These are phyloP conservation scores for Myxozyma melibiosi DNA, from an alignment of 805 yeast species.

Conservation along the genomic window DNA sequence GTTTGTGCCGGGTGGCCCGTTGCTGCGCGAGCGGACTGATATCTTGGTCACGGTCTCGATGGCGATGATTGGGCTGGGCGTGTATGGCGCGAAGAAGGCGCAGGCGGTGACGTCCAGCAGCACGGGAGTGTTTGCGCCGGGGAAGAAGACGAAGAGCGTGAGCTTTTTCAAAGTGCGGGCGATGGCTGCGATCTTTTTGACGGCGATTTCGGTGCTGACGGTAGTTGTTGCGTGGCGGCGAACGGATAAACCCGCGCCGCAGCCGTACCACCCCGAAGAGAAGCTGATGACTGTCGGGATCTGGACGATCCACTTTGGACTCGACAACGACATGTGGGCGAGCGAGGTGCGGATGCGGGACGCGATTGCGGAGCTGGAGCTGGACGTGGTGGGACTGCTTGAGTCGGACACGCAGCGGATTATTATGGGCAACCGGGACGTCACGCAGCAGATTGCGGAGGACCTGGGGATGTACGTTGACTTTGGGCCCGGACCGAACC, in stretches of 20 bases:
- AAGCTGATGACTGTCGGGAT: slow-evolving; percentile 88
- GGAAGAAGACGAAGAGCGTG: slow-evolving; percentile 28
- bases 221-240: slow-evolving; percentile 58
- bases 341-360: slow-evolving; percentile 87
- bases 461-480: slow-evolving; percentile 94
- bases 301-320: slow-evolving; percentile 97
- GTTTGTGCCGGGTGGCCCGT: slow-evolving; percentile 91
- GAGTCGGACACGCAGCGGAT: slow-evolving; percentile 94
- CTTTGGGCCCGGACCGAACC: slow-evolving; percentile 96
- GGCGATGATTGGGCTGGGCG: slow-evolving; percentile 55
- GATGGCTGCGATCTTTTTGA: slow-evolving; percentile 35
- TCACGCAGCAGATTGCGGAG: slow-evolving; percentile 88
- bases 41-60: slow-evolving; percentile 64
- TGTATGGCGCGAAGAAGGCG: slow-evolving; percentile 41
- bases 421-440: slow-evolving; percentile 92
- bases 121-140: slow-evolving; percentile 16
- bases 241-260: slow-evolving; percentile 61
- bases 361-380: slow-evolving; percentile 78
- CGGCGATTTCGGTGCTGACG: slow-evolving; percentile 50
- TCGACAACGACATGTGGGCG: slow-evolving; percentile 98
- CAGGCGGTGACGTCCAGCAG: slow-evolving; percentile 28
- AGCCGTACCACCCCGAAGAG: slow-evolving; percentile 67
- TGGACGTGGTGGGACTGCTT: slow-evolving; percentile 81
- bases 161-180: slow-evolving; percentile 19
- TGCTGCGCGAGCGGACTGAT: slow-evolving; percentile 87